Base-by-base conservation (phyloP, 148 eudicot genomes). In the Rhododendron simsii region DNA sequence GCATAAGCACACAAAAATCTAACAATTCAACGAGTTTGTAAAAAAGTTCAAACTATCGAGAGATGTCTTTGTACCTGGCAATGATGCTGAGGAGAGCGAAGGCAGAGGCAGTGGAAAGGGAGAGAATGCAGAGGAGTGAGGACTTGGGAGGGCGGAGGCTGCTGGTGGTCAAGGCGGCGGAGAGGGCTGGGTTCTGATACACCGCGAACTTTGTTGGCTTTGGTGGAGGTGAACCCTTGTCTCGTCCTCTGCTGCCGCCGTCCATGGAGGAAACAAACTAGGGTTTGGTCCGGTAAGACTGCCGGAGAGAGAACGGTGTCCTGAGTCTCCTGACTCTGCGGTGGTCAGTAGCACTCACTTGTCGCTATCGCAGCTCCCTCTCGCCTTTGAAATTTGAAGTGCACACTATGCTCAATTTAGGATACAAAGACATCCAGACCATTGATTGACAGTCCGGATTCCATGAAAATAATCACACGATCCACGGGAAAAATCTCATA, bases 111-210 rank as follows among this genome's bases (percentile, higher is more conserved):
- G 92, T 71, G 85, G 90, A 86, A 86, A 95, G 89, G 55, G 91
- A 90, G 83, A 96, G 90, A 26, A 96, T 90, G 86, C 87, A 65
- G 84, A 92, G 51, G 86, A 96, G 86, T 28, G 93, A 89, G n/a
- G 92, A 90, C 16, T 63, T 85, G n/a, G 92, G 81, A 83, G 98
- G 98, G 50, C 98, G 96, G 90, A 91, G 91, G 76, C 95, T 95
- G 91, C 88, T 89, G 88, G 95, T 85, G 82, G 96, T 91, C 5
- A 96, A 93, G 44, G 98, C 98, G 71, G 96, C 93, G 74, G 98
- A 93, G 89, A 96, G 84, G 11, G 95, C 91, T 10, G 93, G 89
- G 85, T 96, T 96, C 89, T 90, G 95, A 84, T 96, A 96, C 82
- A 91, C 96, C 2, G 90, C 80, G 90, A 96, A 96, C 86, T 93